Evolutionary conservation across 768 basidiomycete species (phyloP), one percentile per base, ranked within the genome.

Genomic region (Collybiopsis confluens): DNA sequence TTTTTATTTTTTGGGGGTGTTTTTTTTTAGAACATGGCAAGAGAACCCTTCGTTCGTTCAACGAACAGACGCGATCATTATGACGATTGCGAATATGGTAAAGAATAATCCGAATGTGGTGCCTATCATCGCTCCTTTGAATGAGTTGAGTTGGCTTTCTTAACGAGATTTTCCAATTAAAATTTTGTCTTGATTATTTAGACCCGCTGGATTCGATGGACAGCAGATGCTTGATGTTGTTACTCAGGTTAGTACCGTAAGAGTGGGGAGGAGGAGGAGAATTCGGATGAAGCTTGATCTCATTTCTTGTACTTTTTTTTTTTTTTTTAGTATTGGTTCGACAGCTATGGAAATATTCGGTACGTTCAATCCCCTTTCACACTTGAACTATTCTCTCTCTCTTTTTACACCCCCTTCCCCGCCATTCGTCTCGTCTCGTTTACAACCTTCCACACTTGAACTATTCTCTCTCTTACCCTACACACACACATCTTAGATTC

Each of bases 281-380:
- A n/a, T n/a, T n/a, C n/a, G n/a, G n/a, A n/a, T n/a, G n/a, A n/a
- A n/a, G n/a, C n/a, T n/a, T n/a, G n/a, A n/a, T n/a, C n/a, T n/a
- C n/a, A n/a, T n/a, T n/a, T n/a, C n/a, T n/a, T n/a, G n/a, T n/a
- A n/a, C n/a, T n/a, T n/a, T n/a, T n/a, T n/a, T n/a, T 16, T 15
- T 54, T 45, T 41, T 38, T 64, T 54, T 28, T 72, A 92, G 73
- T 92, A 80, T 59, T 93, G 83, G 82, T 67, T 67, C 15, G 87
- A 90, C 64, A 88, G 88, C 52, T 91, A 82, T 58, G 82, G 81
- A 30, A 88, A 78, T 60, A 85, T 90, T 62, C 79, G 88, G 85
- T 86, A 56, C 51, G 63, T 58, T n/a, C n/a, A n/a, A n/a, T 23
- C 59, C 61, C 56, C 20, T 7, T 38, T n/a, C 18, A 33, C 33